A percentile compares a stretch with the other conserved stretches of the same genome.
Evolutionary conservation across 257 asterid species (phyloP).

Genomic region (Primulina tabacum): DNA sequence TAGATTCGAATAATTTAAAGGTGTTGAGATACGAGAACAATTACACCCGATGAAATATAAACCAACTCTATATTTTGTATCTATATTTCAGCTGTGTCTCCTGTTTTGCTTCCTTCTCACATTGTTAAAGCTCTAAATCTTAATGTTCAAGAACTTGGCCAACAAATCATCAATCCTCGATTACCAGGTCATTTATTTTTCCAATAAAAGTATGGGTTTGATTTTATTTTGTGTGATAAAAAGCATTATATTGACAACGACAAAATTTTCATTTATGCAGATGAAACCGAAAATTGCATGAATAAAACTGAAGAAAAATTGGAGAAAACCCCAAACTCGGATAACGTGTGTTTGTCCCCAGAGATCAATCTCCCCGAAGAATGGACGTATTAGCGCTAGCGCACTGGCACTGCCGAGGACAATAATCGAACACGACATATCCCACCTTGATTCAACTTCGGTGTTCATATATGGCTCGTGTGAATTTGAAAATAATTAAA

Average conservation of each 20-base stretch:
- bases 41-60: background rate
- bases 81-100: slow-evolving; percentile 37
- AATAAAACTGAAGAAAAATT: slow-evolving; percentile 22
- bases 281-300: slow-evolving; percentile 15
- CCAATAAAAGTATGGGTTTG: background rate
- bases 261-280: slow-evolving; percentile 28
- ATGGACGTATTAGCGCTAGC: background rate
- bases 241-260: background rate
- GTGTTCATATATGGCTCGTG: too few species aligned
- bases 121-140: slow-evolving; percentile 62
- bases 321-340: slow-evolving; percentile 25
- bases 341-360: slow-evolving; percentile 29
- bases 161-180: slow-evolving; percentile 29
- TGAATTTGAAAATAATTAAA: too few species aligned
- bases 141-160: slow-evolving; percentile 52
- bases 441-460: too few species aligned
- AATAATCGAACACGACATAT: too few species aligned
- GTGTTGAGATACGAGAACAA: too few species aligned
- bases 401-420: background rate
- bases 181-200: slow-evolving; percentile 28
- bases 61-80: background rate
- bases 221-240: background rate
- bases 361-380: slow-evolving; percentile 62
- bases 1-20: too few species aligned
- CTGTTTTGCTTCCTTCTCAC: slow-evolving; percentile 60